phyloP scores from a whole-genome alignment of 441 rosid species.

The Bocquillonia castaneifolia region DNA sequence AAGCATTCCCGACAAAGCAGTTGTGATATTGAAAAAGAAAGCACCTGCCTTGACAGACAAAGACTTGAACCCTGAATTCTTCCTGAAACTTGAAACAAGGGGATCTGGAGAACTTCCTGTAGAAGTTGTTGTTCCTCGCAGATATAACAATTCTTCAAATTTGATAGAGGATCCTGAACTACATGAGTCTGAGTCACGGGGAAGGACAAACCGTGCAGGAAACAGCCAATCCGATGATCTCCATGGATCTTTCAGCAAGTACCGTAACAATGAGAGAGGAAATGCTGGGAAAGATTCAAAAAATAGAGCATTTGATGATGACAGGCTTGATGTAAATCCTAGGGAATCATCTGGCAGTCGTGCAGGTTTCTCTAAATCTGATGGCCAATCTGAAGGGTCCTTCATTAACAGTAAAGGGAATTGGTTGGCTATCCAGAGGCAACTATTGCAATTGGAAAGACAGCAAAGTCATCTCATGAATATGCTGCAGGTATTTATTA shows the following conservation, averaged over 20 bases:
- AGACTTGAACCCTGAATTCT: slow-evolving; percentile 87
- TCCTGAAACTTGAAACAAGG: slow-evolving; percentile 80
- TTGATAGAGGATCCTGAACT: slow-evolving; percentile 48
- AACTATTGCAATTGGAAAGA: slow-evolving; percentile 82
- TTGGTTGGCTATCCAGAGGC: slow-evolving; percentile 97
- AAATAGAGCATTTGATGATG: slow-evolving; percentile 55
- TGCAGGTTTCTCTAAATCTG: slow-evolving; percentile 49
- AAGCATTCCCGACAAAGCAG: slow-evolving; percentile 71
- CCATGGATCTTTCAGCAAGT: slow-evolving; percentile 42
- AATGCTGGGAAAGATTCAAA: slow-evolving; percentile 48
- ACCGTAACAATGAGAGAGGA: slow-evolving; percentile 45
- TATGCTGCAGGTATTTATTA: slow-evolving; percentile 79
- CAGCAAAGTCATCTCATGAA: slow-evolving; percentile 91
- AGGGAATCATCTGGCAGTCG: slow-evolving; percentile 56
- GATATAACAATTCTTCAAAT: slow-evolving; percentile 54
- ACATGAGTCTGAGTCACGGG: slow-evolving; percentile 43
- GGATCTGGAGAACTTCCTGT: slow-evolving; percentile 78
- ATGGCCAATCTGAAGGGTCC: slow-evolving; percentile 73
- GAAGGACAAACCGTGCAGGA: slow-evolving; percentile 44
- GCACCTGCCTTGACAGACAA: slow-evolving; percentile 76
- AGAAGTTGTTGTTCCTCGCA: slow-evolving; percentile 89
- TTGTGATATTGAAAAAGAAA: slow-evolving; percentile 81
- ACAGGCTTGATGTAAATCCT: slow-evolving; percentile 39
- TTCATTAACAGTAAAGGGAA: slow-evolving; percentile 67
- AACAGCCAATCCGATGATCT: slow-evolving; percentile 47